These are phyloP conservation scores for Amanita exitialis DNA, from an alignment of 768 basidiomycete genomes.

Conservation along the genomic window DNA sequence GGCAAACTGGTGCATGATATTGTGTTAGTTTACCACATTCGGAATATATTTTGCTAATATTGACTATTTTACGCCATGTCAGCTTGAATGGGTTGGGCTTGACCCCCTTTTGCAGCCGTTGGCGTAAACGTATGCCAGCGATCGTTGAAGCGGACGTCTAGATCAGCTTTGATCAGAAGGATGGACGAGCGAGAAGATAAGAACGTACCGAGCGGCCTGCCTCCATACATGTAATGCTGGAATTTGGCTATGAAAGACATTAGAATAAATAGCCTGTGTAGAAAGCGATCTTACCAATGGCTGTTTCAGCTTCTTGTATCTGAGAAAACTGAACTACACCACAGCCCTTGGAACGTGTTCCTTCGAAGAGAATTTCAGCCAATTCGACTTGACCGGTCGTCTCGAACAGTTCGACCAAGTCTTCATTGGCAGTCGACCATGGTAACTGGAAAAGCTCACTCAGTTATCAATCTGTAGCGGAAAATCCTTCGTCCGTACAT, in stretches of 20 bases:
- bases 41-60: background rate
- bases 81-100: conserved; percentile 54
- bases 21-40: background rate
- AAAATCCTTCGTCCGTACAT: conserved; percentile 51
- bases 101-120: conserved; percentile 81
- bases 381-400: conserved; percentile 93
- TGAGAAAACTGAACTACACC: conserved; percentile 94
- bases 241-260: conserved; percentile 59
- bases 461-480: background rate
- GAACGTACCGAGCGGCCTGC: conserved; percentile 67
- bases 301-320: conserved; percentile 84
- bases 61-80: conserved; percentile 21
- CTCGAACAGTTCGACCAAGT: conserved; percentile 95
- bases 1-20: background rate
- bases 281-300: conserved; percentile 51
- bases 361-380: conserved; percentile 92
- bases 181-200: background rate
- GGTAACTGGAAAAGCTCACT: conserved; percentile 51
- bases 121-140: conserved; percentile 92
- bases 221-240: conserved; percentile 92
- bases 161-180: conserved; percentile 4
- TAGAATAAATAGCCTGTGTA: background rate
- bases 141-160: conserved; percentile 91
- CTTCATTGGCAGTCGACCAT: conserved; percentile 99
- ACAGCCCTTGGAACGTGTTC: conserved; percentile 85